phyloP scores from a whole-genome alignment of 192 early-diverging fungal genomes.

The Coemansia sp. region DNA sequence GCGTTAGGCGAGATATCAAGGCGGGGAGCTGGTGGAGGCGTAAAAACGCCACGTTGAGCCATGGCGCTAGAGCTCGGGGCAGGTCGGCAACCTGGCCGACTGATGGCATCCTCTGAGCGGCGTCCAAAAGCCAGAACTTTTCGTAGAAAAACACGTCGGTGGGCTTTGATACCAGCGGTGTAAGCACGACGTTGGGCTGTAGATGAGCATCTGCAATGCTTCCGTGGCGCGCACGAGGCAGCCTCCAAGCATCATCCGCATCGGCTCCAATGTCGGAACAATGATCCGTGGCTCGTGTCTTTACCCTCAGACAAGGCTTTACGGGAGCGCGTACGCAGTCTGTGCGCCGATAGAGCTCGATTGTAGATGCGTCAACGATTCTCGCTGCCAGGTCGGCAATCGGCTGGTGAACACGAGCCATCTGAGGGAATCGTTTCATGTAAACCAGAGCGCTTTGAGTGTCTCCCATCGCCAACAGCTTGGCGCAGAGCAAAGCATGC shows the following conservation, averaged over 20 bases:
- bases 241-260: not conserved
- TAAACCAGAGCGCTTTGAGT: constrained; percentile 28
- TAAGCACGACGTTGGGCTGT: constrained; percentile 19
- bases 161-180: constrained; percentile 22
- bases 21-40: constrained; percentile 29
- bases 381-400: constrained; percentile 38
- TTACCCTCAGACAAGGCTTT: constrained; percentile 11
- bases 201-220: not conserved
- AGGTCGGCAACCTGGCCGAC: constrained; percentile 11
- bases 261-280: not conserved
- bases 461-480: constrained; percentile 43
- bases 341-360: constrained; percentile 20
- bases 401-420: constrained; percentile 29
- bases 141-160: constrained; percentile 49
- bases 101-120: constrained; percentile 16
- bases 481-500: constrained; percentile 39
- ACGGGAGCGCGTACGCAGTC: constrained; percentile 37
- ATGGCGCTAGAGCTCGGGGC: constrained; percentile 41
- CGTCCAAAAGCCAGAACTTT: constrained; percentile 43
- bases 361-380: constrained; percentile 29
- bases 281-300: not conserved
- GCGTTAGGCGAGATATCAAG: constrained; percentile 34
- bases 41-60: constrained; percentile 39
- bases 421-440: constrained; percentile 29
- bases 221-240: not conserved